A percentile compares a stretch with the other conserved stretches of the same genome.
Conservation (phyloP, 768 basidiomycete species). For the Pleurotus djamor region DNA sequence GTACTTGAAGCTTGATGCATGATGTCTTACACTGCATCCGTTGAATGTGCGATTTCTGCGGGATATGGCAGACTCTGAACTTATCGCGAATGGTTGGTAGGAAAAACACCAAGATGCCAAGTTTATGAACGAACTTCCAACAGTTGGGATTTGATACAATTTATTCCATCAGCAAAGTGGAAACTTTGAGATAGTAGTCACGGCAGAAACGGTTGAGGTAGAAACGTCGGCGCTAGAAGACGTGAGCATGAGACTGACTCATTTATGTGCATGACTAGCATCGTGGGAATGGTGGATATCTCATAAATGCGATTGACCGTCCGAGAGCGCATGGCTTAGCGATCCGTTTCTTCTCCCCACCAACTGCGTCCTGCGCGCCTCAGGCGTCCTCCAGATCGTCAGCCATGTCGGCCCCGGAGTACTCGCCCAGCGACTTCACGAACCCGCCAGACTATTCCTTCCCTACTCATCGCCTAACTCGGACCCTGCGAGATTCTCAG, state of each 20-base stretch:
- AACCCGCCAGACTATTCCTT: slow-evolving; percentile 69
- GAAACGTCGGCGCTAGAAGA: not conserved
- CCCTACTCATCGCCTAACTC: slow-evolving; percentile 60
- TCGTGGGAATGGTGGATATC: slow-evolving; percentile 3
- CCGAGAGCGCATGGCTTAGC: slow-evolving; percentile 4
- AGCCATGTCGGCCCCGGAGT: slow-evolving; percentile 4
- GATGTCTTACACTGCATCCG: too few species aligned
- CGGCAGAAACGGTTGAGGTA: not conserved
- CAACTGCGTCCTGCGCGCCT: not conserved
- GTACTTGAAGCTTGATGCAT: too few species aligned
- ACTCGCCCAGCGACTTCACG: slow-evolving; percentile 46
- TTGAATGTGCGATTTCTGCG: too few species aligned
- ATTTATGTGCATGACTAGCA: not conserved
- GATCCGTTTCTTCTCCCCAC: not conserved
- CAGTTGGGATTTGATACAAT: too few species aligned
- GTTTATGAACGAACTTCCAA: too few species aligned
- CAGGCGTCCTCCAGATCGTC: not conserved
- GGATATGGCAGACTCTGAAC: too few species aligned
- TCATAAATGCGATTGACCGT: not conserved
- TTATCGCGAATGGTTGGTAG: too few species aligned
- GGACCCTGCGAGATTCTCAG: slow-evolving; percentile 51
- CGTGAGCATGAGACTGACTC: not conserved
- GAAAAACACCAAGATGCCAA: too few species aligned
- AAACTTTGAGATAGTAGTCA: too few species aligned
- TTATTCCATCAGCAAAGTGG: too few species aligned